Evolutionary conservation across 75 land plant species (phyloP).

Genomic region (Chamaecyparis obtusa): DNA sequence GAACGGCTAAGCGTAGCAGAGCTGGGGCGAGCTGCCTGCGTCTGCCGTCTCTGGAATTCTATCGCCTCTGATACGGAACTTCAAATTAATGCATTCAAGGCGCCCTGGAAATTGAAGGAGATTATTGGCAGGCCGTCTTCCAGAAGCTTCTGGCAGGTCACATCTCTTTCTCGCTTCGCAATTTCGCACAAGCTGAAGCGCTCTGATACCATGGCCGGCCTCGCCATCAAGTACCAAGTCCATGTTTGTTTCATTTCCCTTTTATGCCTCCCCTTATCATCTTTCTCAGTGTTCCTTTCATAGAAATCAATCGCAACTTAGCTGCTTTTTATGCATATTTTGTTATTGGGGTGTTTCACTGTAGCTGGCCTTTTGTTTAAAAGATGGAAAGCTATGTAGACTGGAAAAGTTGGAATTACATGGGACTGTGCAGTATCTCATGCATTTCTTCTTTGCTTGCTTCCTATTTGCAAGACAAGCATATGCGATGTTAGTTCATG

Average conservation of each 20-base stretch:
- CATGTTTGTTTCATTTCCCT: conserved; percentile 50
- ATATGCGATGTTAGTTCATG: too few relatives aligned
- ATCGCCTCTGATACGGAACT: conserved; percentile 66
- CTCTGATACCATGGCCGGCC: conserved; percentile 71
- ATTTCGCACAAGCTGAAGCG: conserved; percentile 68
- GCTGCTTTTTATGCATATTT: not conserved
- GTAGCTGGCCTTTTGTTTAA: not conserved
- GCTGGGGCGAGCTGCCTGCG: conserved; percentile 80
- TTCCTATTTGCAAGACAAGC: too few relatives aligned
- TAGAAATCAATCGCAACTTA: too few relatives aligned
- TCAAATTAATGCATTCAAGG: conserved; percentile 41
- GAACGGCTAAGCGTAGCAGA: conserved; percentile 52
- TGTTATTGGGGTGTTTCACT: too few relatives aligned
- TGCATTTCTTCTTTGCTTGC: too few relatives aligned
- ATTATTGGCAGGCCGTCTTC: conserved; percentile 70
- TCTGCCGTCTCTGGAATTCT: conserved; percentile 71
- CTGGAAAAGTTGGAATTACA: too few relatives aligned
- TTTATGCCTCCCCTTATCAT: not conserved
- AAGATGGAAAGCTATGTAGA: not conserved
- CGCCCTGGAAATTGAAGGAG: conserved; percentile 70
- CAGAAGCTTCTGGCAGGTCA: conserved; percentile 64
- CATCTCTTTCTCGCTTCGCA: conserved; percentile 57
- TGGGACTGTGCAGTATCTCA: too few relatives aligned
- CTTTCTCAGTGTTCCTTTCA: not conserved
- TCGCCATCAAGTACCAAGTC: conserved; percentile 83